Percentiles rank a stretch among this genome's conserved stretches.
phyloP scores from a whole-genome alignment of 2,329 filamentous ascomycete genomes.

The Aureobasidium sp. region DNA sequence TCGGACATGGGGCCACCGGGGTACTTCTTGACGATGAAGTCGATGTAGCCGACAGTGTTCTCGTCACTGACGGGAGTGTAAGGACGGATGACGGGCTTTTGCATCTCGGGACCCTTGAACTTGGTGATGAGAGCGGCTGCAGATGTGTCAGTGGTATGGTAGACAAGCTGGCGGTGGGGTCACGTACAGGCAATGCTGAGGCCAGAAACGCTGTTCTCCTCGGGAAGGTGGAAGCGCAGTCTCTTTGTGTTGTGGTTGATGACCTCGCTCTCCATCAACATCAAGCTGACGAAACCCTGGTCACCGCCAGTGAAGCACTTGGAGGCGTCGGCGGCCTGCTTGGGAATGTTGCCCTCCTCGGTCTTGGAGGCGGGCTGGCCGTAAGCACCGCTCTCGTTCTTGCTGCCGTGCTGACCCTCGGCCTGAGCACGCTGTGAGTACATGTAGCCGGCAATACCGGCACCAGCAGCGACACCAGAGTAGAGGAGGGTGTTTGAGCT shows the following conservation, averaged over 20 bases:
- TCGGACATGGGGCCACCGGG: slow-evolving; percentile 84
- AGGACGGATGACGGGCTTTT: slow-evolving; percentile 82
- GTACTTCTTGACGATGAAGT: slow-evolving; percentile 90
- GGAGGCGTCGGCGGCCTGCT: slow-evolving; percentile 33
- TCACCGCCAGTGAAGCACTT: slow-evolving; percentile 71
- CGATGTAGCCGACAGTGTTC: slow-evolving; percentile 66
- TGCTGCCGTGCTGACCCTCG: slow-evolving; percentile 20
- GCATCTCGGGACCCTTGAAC: slow-evolving; percentile 73
- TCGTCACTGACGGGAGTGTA: slow-evolving; percentile 92
- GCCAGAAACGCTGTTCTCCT: slow-evolving; percentile 77
- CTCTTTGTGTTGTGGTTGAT: slow-evolving; percentile 95
- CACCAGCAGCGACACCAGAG: slow-evolving; percentile 51
- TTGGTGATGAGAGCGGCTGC: slow-evolving; percentile 76
- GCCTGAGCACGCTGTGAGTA: slow-evolving; percentile 33
- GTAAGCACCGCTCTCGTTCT: slow-evolving; percentile 22
- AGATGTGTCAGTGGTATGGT: slow-evolving; percentile 8
- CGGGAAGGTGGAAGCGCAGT: slow-evolving; percentile 79
- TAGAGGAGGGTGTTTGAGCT: slow-evolving; percentile 56
- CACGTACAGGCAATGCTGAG: slow-evolving; percentile 64
- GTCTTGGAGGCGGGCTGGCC: slow-evolving; percentile 25
- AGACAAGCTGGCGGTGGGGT: neutral
- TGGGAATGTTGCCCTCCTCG: slow-evolving; percentile 34
- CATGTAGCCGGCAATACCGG: slow-evolving; percentile 53
- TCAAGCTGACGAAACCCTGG: slow-evolving; percentile 79
- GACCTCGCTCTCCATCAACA: slow-evolving; percentile 68